These are phyloP conservation scores for Trichocomaceae sp. DNA, from an alignment of 2,329 filamentous ascomycete genomes.

Conservation along the genomic window DNA sequence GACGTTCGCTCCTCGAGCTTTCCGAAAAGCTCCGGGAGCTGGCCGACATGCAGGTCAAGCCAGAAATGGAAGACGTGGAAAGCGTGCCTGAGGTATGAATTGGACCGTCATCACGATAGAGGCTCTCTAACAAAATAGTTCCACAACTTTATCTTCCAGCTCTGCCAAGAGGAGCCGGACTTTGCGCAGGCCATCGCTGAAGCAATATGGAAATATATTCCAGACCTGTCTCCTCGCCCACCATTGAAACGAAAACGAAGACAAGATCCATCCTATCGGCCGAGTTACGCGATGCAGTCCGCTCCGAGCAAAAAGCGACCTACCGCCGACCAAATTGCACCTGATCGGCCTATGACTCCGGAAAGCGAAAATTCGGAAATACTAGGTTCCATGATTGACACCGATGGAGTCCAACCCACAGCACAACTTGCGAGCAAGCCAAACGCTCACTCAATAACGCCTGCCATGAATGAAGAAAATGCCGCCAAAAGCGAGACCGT, in stretches of 20 bases:
- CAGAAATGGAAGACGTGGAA: not conserved
- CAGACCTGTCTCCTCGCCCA: not conserved
- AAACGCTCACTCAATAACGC: not conserved
- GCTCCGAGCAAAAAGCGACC: not conserved
- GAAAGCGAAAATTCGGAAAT: not conserved
- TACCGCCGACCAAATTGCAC: not conserved
- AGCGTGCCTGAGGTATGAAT: not conserved
- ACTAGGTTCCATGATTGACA: not conserved
- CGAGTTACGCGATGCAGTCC: not conserved
- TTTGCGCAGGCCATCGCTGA: not conserved
- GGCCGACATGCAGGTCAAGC: not conserved
- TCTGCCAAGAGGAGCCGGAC: not conserved
- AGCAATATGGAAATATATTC: not conserved
- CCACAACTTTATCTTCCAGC: not conserved
- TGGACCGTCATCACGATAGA: not conserved
- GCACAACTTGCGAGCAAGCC: not conserved
- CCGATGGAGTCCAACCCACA: not conserved
- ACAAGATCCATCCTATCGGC: not conserved
- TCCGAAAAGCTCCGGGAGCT: no score
- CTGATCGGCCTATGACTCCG: not conserved
- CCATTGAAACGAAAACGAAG: not conserved
- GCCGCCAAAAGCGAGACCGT: not conserved
- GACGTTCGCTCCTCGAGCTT: not conserved
- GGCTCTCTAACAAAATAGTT: conserved; percentile 2
- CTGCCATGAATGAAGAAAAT: not conserved